phyloP scores from a whole-genome alignment of 2,329 filamentous ascomycete species.

The Niveomyces coronatus region DNA sequence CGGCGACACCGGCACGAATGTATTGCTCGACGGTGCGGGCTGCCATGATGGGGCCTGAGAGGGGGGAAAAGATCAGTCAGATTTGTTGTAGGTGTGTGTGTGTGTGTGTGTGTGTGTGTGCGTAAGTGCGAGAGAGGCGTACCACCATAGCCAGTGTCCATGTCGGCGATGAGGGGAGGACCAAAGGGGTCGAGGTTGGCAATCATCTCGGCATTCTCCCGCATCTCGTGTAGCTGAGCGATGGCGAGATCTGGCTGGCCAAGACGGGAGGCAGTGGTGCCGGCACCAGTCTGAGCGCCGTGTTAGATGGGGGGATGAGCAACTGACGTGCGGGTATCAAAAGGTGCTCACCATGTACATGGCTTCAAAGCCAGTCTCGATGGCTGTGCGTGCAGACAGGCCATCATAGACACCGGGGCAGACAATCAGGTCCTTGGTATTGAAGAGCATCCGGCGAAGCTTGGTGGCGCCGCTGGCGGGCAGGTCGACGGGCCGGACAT shows the following conservation, averaged over 20 bases:
- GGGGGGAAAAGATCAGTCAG: slow-evolving; percentile 1
- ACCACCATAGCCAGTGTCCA: slow-evolving; percentile 48
- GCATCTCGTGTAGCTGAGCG: slow-evolving; percentile 53
- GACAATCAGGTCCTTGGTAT: slow-evolving; percentile 37
- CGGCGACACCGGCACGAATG: slow-evolving; percentile 45
- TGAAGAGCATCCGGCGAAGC: slow-evolving; percentile 30
- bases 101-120: not conserved
- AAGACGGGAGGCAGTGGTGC: slow-evolving; percentile 50
- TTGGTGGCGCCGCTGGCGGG: slow-evolving; percentile 20
- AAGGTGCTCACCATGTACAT: slow-evolving; percentile 52
- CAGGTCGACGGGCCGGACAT: slow-evolving; percentile 10
- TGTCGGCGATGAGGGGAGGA: slow-evolving; percentile 51
- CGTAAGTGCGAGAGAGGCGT: no score
- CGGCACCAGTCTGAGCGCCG: slow-evolving; percentile 46
- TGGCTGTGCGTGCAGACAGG: slow-evolving; percentile 52
- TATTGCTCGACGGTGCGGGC: slow-evolving; percentile 42
- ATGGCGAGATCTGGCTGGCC: slow-evolving; percentile 55
- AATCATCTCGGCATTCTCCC: slow-evolving; percentile 52
- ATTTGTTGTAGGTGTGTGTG: not conserved
- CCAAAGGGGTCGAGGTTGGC: slow-evolving; percentile 44
- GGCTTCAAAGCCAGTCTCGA: slow-evolving; percentile 49
- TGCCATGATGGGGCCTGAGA: slow-evolving; percentile 39
- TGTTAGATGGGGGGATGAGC: not conserved
- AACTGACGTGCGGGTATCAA: not conserved
- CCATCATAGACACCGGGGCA: slow-evolving; percentile 62